phyloP scores from a whole-genome alignment of 2,329 filamentous ascomycete species.

The Xylaria polymorpha region DNA sequence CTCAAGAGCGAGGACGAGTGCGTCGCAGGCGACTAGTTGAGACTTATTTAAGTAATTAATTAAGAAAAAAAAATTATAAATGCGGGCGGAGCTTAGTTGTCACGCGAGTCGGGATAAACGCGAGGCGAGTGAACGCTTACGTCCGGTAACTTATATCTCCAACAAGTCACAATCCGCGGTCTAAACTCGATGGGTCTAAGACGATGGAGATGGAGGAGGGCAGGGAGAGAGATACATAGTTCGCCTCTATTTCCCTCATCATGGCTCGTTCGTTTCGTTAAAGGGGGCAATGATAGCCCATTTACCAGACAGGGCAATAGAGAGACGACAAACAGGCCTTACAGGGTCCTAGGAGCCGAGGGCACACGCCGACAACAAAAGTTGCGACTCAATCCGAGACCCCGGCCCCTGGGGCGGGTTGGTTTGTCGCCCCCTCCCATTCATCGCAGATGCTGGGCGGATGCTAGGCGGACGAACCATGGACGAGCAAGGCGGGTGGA shows the following conservation, averaged over 20 bases:
- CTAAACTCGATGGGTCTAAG: constrained; percentile 12
- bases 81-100: constrained; percentile 26
- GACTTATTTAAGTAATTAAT: constrained; percentile 5
- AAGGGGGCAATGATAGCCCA: constrained; percentile 24
- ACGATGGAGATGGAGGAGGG: constrained; percentile 14
- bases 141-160: constrained; percentile 8
- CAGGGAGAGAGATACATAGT: constrained; percentile 8
- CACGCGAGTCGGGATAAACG: constrained; percentile 25
- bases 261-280: not conserved
- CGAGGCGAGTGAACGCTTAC: constrained; percentile 8
- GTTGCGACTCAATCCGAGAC: constrained; percentile 22
- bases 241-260: not conserved
- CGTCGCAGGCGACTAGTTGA: constrained; percentile 6
- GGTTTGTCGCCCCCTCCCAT: not conserved
- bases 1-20: constrained; percentile 20
- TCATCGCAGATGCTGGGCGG: constrained; percentile 20
- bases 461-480: constrained; percentile 28
- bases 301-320: constrained; percentile 9
- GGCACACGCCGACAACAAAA: not conserved
- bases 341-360: constrained; percentile 23
- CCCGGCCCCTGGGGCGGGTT: constrained; percentile 10
- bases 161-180: constrained; percentile 14
- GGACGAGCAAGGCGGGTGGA: constrained; percentile 18
- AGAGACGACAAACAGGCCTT: constrained; percentile 8
- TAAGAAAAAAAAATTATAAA: constrained; percentile 18